Percentiles rank a stretch among this genome's conserved stretches.
phyloP scores from a whole-genome alignment of 2,329 filamentous ascomycete genomes.

The Acarospora socialis region DNA sequence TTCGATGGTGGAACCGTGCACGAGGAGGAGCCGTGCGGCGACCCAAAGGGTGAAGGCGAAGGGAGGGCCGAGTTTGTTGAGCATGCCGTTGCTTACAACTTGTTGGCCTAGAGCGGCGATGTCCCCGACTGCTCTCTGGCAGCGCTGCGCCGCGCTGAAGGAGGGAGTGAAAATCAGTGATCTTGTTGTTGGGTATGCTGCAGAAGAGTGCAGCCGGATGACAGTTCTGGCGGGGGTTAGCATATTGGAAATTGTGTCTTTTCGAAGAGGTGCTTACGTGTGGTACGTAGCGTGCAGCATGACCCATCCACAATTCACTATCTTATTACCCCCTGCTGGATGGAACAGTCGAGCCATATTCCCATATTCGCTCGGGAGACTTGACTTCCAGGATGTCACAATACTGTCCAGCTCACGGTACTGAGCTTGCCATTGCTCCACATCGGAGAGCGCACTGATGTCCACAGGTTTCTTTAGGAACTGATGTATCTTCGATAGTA shows the following conservation, averaged over 20 bases:
- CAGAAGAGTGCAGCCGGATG: slow-evolving; percentile 80
- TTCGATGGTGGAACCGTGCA: slow-evolving; percentile 81
- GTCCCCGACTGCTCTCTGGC: slow-evolving; percentile 68
- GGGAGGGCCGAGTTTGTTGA: slow-evolving; percentile 70
- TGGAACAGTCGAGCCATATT: slow-evolving; percentile 70
- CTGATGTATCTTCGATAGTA: slow-evolving; percentile 73
- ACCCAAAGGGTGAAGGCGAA: slow-evolving; percentile 93
- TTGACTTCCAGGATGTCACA: slow-evolving; percentile 70
- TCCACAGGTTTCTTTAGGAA: slow-evolving; percentile 84
- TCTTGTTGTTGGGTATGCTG: slow-evolving; percentile 78
- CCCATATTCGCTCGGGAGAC: slow-evolving; percentile 67
- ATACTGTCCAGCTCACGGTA: slow-evolving; percentile 75
- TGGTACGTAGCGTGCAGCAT: slow-evolving; percentile 87
- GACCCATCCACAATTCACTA: slow-evolving; percentile 68
- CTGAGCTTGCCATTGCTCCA: slow-evolving; percentile 76
- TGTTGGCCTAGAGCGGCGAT: slow-evolving; percentile 67
- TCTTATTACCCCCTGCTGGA: slow-evolving; percentile 47
- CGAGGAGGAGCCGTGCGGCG: slow-evolving; percentile 69
- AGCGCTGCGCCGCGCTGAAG: slow-evolving; percentile 70
- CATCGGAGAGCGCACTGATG: slow-evolving; percentile 68
- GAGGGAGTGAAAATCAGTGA: slow-evolving; percentile 83
- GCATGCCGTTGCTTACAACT: slow-evolving; percentile 58
- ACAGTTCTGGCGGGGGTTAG: slow-evolving; percentile 41
- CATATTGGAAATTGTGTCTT: not conserved
- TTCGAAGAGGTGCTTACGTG: slow-evolving; percentile 38